phyloP scores from a whole-genome alignment of 2,329 filamentous ascomycete species.

The Cladosporium halotolerans region DNA sequence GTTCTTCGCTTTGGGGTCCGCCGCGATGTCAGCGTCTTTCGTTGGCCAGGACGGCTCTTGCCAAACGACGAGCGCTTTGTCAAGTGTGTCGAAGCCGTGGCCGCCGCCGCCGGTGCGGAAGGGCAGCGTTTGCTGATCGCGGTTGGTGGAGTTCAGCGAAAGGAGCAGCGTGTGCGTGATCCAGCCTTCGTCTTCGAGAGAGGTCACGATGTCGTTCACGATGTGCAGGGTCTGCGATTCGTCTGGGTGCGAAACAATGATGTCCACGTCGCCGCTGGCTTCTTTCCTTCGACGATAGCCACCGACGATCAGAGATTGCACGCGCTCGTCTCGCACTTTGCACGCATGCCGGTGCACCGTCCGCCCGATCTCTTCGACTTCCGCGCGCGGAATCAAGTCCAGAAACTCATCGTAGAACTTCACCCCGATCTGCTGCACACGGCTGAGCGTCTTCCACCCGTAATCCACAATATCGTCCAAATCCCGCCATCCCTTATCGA shows the following conservation, averaged over 20 bases:
- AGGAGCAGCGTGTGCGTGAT: constrained; percentile 78
- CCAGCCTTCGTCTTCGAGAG: constrained; percentile 61
- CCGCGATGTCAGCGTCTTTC: constrained; percentile 31
- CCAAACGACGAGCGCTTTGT: constrained; percentile 92
- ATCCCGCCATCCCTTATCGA: constrained; percentile 67
- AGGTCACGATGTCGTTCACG: constrained; percentile 63
- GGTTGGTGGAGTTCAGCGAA: constrained; percentile 62
- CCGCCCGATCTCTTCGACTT: constrained; percentile 64
- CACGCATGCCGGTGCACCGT: constrained; percentile 63
- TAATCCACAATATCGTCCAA: constrained; percentile 80
- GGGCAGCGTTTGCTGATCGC: constrained; percentile 61
- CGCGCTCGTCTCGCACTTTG: constrained; percentile 46
- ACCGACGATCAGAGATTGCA: constrained; percentile 64
- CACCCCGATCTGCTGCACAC: constrained; percentile 86
- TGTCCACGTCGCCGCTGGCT: constrained; percentile 73
- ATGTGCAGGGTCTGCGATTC: constrained; percentile 62
- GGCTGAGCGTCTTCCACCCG: constrained; percentile 67
- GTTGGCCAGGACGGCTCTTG: constrained; percentile 55
- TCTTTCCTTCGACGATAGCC: constrained; percentile 75
- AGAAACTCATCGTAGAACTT: constrained; percentile 89
- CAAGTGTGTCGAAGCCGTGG: constrained; percentile 75
- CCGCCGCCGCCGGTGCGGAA: constrained; percentile 43
- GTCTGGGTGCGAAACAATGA: constrained; percentile 74
- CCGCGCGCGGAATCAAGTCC: constrained; percentile 61
- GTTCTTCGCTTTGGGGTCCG: constrained; percentile 48